A percentile compares a stretch with the other conserved stretches of the same genome.
These are phyloP conservation scores for Cladosporium sp. DNA, from an alignment of 2,329 filamentous ascomycete genomes.

Conservation along the genomic window DNA sequence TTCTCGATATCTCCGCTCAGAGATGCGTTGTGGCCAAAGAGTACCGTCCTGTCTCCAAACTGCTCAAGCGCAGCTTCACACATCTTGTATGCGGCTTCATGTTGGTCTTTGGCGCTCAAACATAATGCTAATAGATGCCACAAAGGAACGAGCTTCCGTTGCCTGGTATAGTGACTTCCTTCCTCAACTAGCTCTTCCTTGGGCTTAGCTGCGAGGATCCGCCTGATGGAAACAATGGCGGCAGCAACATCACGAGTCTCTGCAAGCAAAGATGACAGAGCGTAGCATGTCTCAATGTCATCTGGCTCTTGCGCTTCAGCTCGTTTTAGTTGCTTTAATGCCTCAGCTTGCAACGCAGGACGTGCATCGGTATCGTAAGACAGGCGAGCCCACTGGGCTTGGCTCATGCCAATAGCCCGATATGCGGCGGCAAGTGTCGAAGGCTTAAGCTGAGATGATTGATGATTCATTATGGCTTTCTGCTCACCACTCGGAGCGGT, in stretches of 20 bases:
- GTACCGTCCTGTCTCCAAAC: constrained; percentile 63
- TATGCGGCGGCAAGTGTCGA: constrained; percentile 66
- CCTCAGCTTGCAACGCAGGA: constrained; percentile 69
- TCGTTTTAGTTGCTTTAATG: constrained; percentile 69
- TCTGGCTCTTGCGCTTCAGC: constrained; percentile 46
- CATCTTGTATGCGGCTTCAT: constrained; percentile 70
- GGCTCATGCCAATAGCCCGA: constrained; percentile 78
- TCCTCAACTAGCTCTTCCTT: constrained; percentile 21
- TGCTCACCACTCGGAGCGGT: constrained; percentile 17
- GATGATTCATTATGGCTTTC: constrained; percentile 18
- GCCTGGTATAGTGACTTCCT: neutral
- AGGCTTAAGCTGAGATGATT: constrained; percentile 47
- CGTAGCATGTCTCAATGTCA: constrained; percentile 67
- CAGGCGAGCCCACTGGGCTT: constrained; percentile 80
- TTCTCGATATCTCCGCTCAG: constrained; percentile 19
- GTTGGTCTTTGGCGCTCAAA: constrained; percentile 82
- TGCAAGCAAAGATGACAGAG: constrained; percentile 77
- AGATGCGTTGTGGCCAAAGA: constrained; percentile 46
- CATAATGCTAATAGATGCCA: constrained; percentile 90
- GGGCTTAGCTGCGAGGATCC: constrained; percentile 56
- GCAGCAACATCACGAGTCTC: constrained; percentile 76
- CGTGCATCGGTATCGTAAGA: constrained; percentile 72
- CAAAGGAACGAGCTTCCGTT: constrained; percentile 63
- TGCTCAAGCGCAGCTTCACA: constrained; percentile 92
- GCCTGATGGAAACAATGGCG: constrained; percentile 74